Percentiles rank a stretch among this genome's conserved stretches.
Evolutionary conservation across 352 stramenopile genomes (phyloP).

Genomic region (Pythium brachiatum): DNA sequence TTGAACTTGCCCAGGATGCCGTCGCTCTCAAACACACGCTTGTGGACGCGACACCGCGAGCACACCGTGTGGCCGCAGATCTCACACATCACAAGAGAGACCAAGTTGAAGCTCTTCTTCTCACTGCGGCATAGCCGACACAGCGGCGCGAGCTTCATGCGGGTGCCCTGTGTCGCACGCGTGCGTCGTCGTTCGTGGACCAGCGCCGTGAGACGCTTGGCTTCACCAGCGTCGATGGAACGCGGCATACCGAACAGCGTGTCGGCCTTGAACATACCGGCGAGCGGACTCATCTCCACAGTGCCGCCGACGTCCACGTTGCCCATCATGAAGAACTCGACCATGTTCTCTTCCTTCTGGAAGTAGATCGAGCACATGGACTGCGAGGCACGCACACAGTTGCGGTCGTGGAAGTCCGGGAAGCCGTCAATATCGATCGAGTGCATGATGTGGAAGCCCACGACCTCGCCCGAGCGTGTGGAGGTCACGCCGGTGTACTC

Average conservation of each 20-base stretch:
- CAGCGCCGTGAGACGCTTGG: conserved; percentile 43
- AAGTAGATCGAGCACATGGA: conserved; percentile 49
- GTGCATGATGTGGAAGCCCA: conserved; percentile 52
- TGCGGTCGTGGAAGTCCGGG: conserved; percentile 37
- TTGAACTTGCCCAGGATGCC: conserved; percentile 23
- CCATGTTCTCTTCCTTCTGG: conserved; percentile 43
- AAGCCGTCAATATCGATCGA: conserved; percentile 33
- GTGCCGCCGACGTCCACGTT: conserved; percentile 25
- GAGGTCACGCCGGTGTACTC: conserved; percentile 47
- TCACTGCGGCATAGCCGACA: conserved; percentile 21
- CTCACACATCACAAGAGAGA: conserved; percentile 19
- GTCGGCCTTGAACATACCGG: conserved; percentile 33
- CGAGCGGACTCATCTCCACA: conserved; percentile 18
- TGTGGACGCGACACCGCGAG: conserved; percentile 22
- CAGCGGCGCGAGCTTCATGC: conserved; percentile 8
- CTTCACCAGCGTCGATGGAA: conserved; percentile 46
- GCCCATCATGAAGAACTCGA: conserved; percentile 48
- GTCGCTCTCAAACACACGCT: conserved; percentile 23
- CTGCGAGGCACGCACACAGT: conserved; percentile 42
- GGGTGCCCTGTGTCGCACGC: conserved; percentile 9
- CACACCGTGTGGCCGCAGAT: conserved; percentile 24
- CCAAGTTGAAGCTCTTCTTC: conserved; percentile 23
- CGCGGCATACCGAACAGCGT: conserved; percentile 43
- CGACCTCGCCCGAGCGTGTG: conserved; percentile 37
- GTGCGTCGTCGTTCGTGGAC: conserved; percentile 7